phyloP scores from a whole-genome alignment of 2,329 filamentous ascomycete species.

The Stagonosporopsis cucurbitacearum region DNA sequence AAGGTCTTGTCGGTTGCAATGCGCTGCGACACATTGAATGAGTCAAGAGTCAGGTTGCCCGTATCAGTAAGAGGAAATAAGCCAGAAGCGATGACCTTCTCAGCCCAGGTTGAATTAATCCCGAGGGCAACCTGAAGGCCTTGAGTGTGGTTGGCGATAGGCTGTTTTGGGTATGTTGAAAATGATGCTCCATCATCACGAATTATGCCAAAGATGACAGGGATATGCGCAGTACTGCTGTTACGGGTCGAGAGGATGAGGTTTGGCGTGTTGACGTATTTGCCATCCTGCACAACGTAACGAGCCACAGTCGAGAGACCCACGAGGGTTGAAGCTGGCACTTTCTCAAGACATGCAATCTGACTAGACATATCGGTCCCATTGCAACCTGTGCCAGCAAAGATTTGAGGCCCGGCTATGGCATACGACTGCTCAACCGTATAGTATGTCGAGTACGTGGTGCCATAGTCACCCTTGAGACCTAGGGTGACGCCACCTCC shows the following conservation, averaged over 20 bases:
- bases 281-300: conserved; percentile 65
- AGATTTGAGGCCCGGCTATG: conserved; percentile 59
- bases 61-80: conserved; percentile 60
- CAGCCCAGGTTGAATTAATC: conserved; percentile 52
- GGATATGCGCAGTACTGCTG: conserved; percentile 56
- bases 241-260: conserved; percentile 55
- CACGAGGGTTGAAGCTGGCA: conserved; percentile 54
- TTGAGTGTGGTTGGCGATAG: conserved; percentile 51
- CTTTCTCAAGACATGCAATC: conserved; percentile 60
- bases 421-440: conserved; percentile 61
- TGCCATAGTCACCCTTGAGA: conserved; percentile 62
- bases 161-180: conserved; percentile 55
- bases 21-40: conserved; percentile 62
- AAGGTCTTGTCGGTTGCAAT: conserved; percentile 66
- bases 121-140: conserved; percentile 56
- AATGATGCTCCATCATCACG: conserved; percentile 64
- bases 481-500: conserved; percentile 64
- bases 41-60: conserved; percentile 60
- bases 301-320: conserved; percentile 53
- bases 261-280: conserved; percentile 59
- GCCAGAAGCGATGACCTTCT: conserved; percentile 45
- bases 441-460: conserved; percentile 65
- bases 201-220: conserved; percentile 63
- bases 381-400: conserved; percentile 61
- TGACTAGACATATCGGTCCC: conserved; percentile 53